phyloP scores from a whole-genome alignment of 352 stramenopile species.

The Phytophthora nicotianae region DNA sequence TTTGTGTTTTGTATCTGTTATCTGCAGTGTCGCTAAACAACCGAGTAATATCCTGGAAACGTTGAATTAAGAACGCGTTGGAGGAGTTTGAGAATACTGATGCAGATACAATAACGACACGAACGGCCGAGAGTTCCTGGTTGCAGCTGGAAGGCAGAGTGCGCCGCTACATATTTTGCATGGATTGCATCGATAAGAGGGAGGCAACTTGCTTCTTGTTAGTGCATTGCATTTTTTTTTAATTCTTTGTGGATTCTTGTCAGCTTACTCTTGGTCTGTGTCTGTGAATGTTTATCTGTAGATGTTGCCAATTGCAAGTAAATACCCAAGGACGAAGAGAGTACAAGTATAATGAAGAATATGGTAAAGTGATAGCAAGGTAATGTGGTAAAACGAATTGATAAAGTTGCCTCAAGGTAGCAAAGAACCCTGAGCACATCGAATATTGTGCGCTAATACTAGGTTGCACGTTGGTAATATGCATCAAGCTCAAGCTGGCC shows the following conservation, averaged over 20 bases:
- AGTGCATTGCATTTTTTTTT: slow-evolving; percentile 14
- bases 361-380: slow-evolving; percentile 14
- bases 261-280: slow-evolving; percentile 20
- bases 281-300: slow-evolving; percentile 15
- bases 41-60: background rate
- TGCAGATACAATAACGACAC: slow-evolving; percentile 13
- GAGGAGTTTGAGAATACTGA: slow-evolving; percentile 1
- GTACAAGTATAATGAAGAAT: slow-evolving; percentile 16
- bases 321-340: slow-evolving; percentile 10
- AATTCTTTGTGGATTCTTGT: slow-evolving; percentile 4
- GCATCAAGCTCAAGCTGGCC: slow-evolving; percentile 5
- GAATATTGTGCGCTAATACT: slow-evolving; percentile 6
- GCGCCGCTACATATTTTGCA: slow-evolving; percentile 31
- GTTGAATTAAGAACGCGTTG: background rate
- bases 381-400: slow-evolving; percentile 31
- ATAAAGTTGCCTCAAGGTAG: slow-evolving; percentile 17
- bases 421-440: slow-evolving; percentile 17
- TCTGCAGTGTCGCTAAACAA: slow-evolving; percentile 14
- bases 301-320: slow-evolving; percentile 1
- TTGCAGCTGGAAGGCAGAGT: slow-evolving; percentile 35
- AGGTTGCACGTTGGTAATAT: background rate
- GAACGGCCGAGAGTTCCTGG: slow-evolving; percentile 18
- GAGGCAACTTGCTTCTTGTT: slow-evolving; percentile 21
- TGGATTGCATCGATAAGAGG: slow-evolving; percentile 29
- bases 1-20: slow-evolving; percentile 12